Evolutionary conservation across 148 eudicot genomes (phyloP), one percentile per base, ranked within the genome.

Genomic region (Spergularia bocconei): DNA sequence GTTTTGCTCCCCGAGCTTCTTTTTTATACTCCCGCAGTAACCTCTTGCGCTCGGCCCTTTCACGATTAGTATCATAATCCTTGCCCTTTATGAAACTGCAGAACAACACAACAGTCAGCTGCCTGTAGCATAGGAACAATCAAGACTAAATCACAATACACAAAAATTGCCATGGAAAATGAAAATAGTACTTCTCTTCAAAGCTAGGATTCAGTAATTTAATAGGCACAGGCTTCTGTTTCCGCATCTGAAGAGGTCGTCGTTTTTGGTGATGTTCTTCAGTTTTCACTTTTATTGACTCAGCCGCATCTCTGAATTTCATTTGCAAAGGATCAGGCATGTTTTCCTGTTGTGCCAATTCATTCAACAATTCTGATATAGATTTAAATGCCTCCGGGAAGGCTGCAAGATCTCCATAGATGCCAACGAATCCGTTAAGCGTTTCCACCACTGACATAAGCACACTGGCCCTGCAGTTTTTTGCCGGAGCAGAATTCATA

Each of bases 1-100:
- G 90, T 23, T 74, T 78, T 25, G 97, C 98, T 7, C 96, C 96
- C 76, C 87, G 87, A 13, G 84, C 82, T 82, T 89, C 97, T 71
- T 80, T 73, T 69, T 80, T 89, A 4, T 84, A 21, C 4, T 73
- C 82, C 71, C 81, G 90, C 75, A 78, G 82, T 60, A 92, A 50
- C 80, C 92, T 94, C 63, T 77, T 85, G 47, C 13, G 57, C 81
- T 89, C 96, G 52, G 91, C 93, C 50, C 97, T 85, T 69, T 79
- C 89, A 63, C 98, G 97, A 67, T 95, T 91, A 69, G 98, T 97
- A 74, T 95, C 98, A 79, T 90, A 95, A 79, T 92, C 91, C 83
- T 97, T 87, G 72, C 96, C 97, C 86, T 88, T 87, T 11, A 90
- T 86, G 74, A 80, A 94, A 79, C 97, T 93, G 90, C 85, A 76